Evolutionary conservation across 2,329 filamentous ascomycete species (phyloP).

Genomic region (Aspergillus sp.): DNA sequence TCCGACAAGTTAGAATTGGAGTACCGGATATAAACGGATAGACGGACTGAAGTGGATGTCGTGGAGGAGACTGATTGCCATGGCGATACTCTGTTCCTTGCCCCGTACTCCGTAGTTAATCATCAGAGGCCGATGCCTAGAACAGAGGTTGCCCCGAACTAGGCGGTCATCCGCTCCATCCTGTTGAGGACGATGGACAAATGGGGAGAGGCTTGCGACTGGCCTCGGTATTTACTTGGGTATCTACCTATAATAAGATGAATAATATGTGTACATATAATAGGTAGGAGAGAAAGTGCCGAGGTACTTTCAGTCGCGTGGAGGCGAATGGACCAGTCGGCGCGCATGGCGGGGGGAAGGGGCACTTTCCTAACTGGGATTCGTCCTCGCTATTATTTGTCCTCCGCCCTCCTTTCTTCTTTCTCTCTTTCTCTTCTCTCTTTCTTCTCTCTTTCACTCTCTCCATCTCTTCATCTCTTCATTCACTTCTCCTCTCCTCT

Average conservation of each 20-base stretch:
- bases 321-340: background rate
- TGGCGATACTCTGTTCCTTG: too few species aligned
- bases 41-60: too few species aligned
- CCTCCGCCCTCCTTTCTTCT: background rate
- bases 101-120: too few species aligned
- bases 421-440: background rate
- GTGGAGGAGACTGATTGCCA: too few species aligned
- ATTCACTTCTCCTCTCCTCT: background rate
- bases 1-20: too few species aligned
- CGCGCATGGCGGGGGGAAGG: background rate
- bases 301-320: constrained; percentile 4
- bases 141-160: background rate
- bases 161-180: background rate
- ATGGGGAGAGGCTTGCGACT: background rate
- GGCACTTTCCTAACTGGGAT: too few species aligned
- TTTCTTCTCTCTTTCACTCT: background rate
- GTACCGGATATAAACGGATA: too few species aligned
- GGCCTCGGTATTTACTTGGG: background rate
- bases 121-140: too few species aligned
- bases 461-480: background rate
- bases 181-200: too few species aligned
- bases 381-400: too few species aligned
- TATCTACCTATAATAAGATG: too few species aligned
- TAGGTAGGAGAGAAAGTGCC: background rate
- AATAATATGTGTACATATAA: background rate